A percentile compares a stretch with the other conserved stretches of the same genome.
Evolutionary conservation across 164 flowering plant genomes (phyloP).

Genomic region (Chimonanthus salicifolius): DNA sequence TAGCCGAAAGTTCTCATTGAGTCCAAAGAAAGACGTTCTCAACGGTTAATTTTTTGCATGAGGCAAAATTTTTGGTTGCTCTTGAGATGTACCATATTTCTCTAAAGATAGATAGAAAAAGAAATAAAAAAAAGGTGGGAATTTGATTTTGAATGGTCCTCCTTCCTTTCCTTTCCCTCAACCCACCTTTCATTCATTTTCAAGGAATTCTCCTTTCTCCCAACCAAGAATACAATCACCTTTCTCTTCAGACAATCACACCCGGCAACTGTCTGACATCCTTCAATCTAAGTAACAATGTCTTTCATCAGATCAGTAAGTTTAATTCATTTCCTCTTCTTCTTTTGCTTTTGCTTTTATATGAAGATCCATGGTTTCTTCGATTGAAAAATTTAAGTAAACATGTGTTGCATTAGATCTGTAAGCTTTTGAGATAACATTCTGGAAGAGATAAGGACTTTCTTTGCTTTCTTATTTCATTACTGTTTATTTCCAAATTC

Average conservation of each 20-base stretch:
- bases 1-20: background rate
- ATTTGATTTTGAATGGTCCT: constrained; percentile 1
- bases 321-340: background rate
- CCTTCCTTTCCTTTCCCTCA: background rate
- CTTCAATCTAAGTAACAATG: background rate
- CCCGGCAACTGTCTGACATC: background rate
- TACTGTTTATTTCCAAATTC: background rate
- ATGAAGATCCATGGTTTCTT: background rate
- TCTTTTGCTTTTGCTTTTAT: background rate
- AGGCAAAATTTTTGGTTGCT: background rate
- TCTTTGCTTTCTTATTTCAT: background rate
- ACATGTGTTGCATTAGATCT: background rate
- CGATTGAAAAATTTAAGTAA: background rate
- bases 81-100: background rate
- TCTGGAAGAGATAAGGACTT: background rate
- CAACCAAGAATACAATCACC: background rate
- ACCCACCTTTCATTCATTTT: background rate
- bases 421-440: background rate
- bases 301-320: background rate
- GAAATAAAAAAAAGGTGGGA: background rate
- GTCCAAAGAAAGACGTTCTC: background rate
- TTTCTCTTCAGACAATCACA: background rate
- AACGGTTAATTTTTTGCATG: background rate
- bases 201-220: background rate
- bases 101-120: background rate